Base-by-base conservation (phyloP, 2,329 filamentous ascomycete genomes). In the Aquanectria penicillioides region DNA sequence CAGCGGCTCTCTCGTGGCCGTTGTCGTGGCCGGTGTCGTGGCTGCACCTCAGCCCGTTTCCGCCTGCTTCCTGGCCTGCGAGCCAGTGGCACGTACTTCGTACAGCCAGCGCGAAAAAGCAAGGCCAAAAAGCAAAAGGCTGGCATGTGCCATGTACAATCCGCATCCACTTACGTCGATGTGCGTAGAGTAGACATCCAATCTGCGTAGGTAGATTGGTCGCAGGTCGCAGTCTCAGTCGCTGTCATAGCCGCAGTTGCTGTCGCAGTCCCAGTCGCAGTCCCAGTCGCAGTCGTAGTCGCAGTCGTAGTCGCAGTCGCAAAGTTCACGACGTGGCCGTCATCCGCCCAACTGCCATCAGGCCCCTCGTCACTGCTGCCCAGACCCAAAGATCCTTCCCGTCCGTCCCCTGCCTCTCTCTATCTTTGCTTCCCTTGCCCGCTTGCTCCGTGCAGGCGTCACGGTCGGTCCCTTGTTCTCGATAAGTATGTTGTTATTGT, bases 21-120 rank as follows among this genome's bases (percentile, higher is more conserved):
- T 31, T 43, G 49, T 59, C 56, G 49, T 54, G 49, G 47, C 55
- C 18, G 44, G 41, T 59, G 44, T 54, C 56, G 56, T 59, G 56
- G 50, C 56, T 54, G 49, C 56, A 54, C 44, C 34, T 29, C 28
- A 59, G 49, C 36, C 49, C 49, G 44, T 55, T 44, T 44, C 20
- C 15, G 31, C 52, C 52, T 34, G 34, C 43, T 28, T 59, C 22
- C 49, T 40, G 26, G 18, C 37, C 56, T 55, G 56, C 56, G 56
- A 55, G 49, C 56, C 31, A 49, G 49, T 59, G 56, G 56, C 56
- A 59, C 56, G 29, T 48, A 59, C 55, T 25, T 43, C 20, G 15
- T 46, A 34, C 20, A 56, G 34, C 43, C 17, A 44, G 6, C 29
- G 36, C 20, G 15, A 28, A 33, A 51, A 40, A 41, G 48, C 36